Percentiles rank a stretch among this genome's conserved stretches.
phyloP scores from a whole-genome alignment of 768 basidiomycete species.

The Russula emetica region DNA sequence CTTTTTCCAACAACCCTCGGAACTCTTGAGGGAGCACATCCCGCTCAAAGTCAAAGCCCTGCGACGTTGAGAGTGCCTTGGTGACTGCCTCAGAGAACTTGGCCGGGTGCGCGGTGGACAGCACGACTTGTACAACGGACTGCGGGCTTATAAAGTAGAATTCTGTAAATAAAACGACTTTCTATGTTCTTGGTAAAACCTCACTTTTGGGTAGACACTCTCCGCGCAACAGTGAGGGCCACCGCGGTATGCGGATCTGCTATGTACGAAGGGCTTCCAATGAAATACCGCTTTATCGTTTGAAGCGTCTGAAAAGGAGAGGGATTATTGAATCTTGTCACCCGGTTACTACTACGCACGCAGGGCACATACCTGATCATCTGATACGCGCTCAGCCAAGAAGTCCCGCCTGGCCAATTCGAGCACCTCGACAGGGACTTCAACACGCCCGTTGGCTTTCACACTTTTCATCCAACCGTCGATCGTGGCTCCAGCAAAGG shows the following conservation, averaged over 20 bases:
- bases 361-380: constrained; percentile 59
- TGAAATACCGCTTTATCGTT: constrained; percentile 69
- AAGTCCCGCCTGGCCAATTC: constrained; percentile 79
- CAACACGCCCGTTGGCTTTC: constrained; percentile 72
- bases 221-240: constrained; percentile 70
- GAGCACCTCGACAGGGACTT: constrained; percentile 66
- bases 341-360: neutral
- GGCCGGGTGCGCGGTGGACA: constrained; percentile 95
- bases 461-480: constrained; percentile 84
- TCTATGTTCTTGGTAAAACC: constrained; percentile 18
- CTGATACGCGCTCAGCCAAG: constrained; percentile 77
- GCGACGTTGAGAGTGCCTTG: constrained; percentile 53
- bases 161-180: neutral
- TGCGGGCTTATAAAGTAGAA: constrained; percentile 39
- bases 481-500: constrained; percentile 57
- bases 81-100: constrained; percentile 96
- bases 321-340: constrained; percentile 20
- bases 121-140: constrained; percentile 61
- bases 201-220: constrained; percentile 58
- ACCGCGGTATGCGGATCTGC: constrained; percentile 97
- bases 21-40: constrained; percentile 85
- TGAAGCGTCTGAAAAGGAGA: constrained; percentile 59
- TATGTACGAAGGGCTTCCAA: constrained; percentile 61
- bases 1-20: constrained; percentile 67
- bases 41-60: constrained; percentile 69